phyloP scores from a whole-genome alignment of 805 yeast genomes.

The Candida tibetensis region DNA sequence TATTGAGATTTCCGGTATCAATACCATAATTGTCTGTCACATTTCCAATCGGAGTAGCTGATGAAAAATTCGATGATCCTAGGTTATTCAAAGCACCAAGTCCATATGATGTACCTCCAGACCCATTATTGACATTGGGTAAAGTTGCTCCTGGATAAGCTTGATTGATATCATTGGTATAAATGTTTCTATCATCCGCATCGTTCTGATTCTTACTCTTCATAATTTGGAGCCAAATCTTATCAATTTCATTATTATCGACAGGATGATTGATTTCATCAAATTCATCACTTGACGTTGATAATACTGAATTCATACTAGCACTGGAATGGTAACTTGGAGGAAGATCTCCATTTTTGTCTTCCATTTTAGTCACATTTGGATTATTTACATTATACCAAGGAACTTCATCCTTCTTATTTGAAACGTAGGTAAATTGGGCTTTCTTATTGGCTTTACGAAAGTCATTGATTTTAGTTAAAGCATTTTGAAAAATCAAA shows the following conservation, averaged over 20 bases:
- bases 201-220: constrained; percentile 2
- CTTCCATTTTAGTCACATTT: not conserved
- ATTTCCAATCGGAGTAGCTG: not conserved
- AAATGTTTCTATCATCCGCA: not conserved
- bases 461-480: constrained; percentile 13
- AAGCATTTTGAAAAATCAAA: constrained; percentile 20
- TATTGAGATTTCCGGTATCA: constrained; percentile 1
- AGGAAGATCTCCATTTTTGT: not conserved
- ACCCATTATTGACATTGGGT: not conserved
- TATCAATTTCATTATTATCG: constrained; percentile 8
- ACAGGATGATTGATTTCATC: not conserved
- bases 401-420: not conserved
- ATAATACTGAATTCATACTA: not conserved
- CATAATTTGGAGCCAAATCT: constrained; percentile 13
- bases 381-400: not conserved
- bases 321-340: not conserved
- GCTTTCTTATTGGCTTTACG: not conserved
- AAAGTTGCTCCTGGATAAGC: not conserved
- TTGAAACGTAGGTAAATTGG: not conserved
- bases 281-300: not conserved
- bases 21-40: not conserved
- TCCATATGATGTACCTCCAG: not conserved
- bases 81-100: not conserved
- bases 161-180: not conserved
- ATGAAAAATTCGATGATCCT: not conserved